Base-by-base conservation (phyloP, 2,329 filamentous ascomycete genomes). In the Rutstroemia sp. region DNA sequence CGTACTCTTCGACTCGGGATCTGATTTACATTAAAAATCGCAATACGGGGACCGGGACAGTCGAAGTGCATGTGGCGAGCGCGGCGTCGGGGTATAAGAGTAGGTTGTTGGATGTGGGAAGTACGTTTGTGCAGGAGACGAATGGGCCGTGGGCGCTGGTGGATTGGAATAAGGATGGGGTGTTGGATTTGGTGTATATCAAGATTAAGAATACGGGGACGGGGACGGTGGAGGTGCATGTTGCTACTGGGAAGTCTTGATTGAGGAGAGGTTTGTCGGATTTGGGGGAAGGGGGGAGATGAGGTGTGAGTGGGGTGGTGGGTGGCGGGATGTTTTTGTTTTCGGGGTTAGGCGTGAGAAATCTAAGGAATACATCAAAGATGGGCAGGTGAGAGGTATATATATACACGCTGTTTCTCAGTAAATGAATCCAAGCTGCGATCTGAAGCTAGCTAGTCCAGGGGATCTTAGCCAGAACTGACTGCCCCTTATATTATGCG, bases 161-260 rank as follows among this genome's bases (percentile, higher is more conserved):
- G 25, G 55, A 57, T 36, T 57, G 46, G 6, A 57, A 53, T 17
- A 36, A 25, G 19, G 49, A 57, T 53, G 55, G 55, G 9, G 45
- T 42, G n/a, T 46, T 53, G 7, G 55, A 57, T 17, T 38, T 57
- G n/a, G 42, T 36, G 8, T 57, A 57, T 53, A 57, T 57, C 9
- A 57, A 57, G 44, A 39, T 53, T 38, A 42, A 53, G 16, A 48
- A 57, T 23, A 57, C 55, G 5, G 49, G 49, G 3, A 57, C 34
- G 10, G 49, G 49, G 8, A 57, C 42, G 3, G 49, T 57, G 2
- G 55, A 57, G 44, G 49, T 57, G 25, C 49, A 52, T 44, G 55
- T 57, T 44, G 55, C 55, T 23, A 53, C n/a, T 52, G 55, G 55
- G 9, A 30, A 30, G 27, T 2, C 27, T 44, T 55, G 12, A 25